phyloP scores from a whole-genome alignment of 106 monocot genomes.

The Dioscorea alata region DNA sequence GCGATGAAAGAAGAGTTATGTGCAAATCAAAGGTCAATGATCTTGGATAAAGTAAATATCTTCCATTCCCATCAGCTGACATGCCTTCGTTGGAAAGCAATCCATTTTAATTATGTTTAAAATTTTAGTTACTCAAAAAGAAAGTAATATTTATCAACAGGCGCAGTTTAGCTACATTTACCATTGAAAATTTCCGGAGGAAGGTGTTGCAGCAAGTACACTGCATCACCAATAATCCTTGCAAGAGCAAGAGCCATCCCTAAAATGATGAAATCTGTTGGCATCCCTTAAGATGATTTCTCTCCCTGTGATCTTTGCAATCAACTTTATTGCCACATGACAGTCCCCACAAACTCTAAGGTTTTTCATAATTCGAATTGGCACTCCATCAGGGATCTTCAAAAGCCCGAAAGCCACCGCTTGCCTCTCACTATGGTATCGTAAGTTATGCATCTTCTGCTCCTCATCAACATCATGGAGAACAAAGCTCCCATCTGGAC shows the following conservation, averaged over 20 bases:
- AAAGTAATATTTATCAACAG: not conserved
- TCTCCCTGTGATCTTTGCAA: conserved; percentile 40
- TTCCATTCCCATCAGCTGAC: too few relatives aligned
- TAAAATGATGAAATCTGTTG: conserved; percentile 85
- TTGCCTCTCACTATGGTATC: conserved; percentile 71
- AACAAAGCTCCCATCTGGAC: conserved; percentile 61
- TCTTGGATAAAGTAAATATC: not conserved
- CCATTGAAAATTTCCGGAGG: not conserved
- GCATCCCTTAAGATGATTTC: conserved; percentile 84
- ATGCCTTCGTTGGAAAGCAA: not conserved
- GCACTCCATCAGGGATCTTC: conserved; percentile 54
- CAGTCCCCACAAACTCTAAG: conserved; percentile 82
- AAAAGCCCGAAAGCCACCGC: conserved; percentile 74
- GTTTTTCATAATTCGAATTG: conserved; percentile 81
- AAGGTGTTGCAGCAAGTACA: not conserved
- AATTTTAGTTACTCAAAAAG: not conserved
- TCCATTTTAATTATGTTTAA: not conserved
- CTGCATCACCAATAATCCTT: conserved; percentile 65
- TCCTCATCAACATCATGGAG: conserved; percentile 88
- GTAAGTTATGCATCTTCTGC: conserved; percentile 51
- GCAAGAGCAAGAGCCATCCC: conserved; percentile 69
- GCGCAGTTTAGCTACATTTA: not conserved
- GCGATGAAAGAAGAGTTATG: not conserved
- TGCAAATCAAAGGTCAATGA: not conserved
- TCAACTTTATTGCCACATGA: conserved; percentile 66